Percentiles rank a stretch among this genome's conserved stretches.
phyloP scores from a whole-genome alignment of 208 protist genomes.

The Wallacemonas sp. region DNA sequence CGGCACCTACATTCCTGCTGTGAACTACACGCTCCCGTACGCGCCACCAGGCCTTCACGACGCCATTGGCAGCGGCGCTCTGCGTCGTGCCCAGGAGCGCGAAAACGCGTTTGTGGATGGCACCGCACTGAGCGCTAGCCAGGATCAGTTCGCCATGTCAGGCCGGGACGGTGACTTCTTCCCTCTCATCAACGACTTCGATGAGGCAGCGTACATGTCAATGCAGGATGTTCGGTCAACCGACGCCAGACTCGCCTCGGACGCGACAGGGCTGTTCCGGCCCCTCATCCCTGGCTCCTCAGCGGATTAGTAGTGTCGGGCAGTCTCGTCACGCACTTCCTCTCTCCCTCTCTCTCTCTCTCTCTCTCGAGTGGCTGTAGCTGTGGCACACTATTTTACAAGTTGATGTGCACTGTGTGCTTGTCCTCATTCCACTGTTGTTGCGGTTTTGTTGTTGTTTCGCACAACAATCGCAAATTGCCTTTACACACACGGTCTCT shows the following conservation, averaged over 20 bases:
- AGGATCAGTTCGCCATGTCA: background rate
- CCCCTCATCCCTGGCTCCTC: background rate
- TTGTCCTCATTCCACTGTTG: background rate
- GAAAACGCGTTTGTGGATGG: background rate
- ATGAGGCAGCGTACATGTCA: conserved; percentile 30
- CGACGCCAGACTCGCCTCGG: conserved; percentile 1
- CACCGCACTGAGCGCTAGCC: background rate
- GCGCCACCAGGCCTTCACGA: background rate
- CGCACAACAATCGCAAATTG: background rate
- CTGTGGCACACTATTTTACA: background rate
- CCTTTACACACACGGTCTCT: too few species aligned
- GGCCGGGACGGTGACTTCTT: background rate
- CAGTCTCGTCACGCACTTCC: too few species aligned
- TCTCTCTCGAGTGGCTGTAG: background rate
- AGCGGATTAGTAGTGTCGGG: background rate
- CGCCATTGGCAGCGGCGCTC: background rate
- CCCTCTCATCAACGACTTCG: conserved; percentile 24
- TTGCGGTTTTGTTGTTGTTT: conserved; percentile 13
- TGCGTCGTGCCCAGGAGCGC: background rate
- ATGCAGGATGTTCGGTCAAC: conserved; percentile 12
- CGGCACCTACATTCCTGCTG: conserved; percentile 12
- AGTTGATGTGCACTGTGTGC: too few species aligned
- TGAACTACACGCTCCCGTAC: background rate
- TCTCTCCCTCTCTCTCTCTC: conserved; percentile 3
- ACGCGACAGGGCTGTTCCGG: conserved; percentile 10